Evolutionary conservation across 169 alveolate species (phyloP), one percentile per base, ranked within the genome.

Genomic region (Plasmodium sp.): DNA sequence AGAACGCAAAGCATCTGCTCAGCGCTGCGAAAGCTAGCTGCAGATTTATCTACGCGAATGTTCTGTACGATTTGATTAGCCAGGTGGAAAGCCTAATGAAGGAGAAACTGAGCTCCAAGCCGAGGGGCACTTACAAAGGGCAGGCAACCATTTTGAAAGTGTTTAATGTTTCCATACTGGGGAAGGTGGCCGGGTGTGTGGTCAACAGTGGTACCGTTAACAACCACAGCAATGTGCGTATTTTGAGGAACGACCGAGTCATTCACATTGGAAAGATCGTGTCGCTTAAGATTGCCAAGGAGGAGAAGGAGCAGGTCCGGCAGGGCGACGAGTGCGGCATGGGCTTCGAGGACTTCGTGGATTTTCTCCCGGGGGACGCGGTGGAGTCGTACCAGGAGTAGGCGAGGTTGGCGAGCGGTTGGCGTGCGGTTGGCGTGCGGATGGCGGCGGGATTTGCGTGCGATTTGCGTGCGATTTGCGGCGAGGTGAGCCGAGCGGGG

Each of bases 331-430:
- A 90, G 33, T 90, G 88, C 36, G 94, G 94, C 45, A 90, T 90
- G 33, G 94, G 91, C 5, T 79, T 90, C 43, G 83, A 90, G 6
- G 62, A 90, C n/a, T 90, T 73, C 51, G 31, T 67, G 5, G 94
- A 90, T 18, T 80, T 90, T 80, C 16, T 36, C 31, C 79, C 91
- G 6, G 74, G 54, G 33, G 94, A 90, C 36, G 27, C 72, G 33
- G 73, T 90, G n/a, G 94, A 90, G 73, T n/a, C 94, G 48, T 90
- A 90, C n/a, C 81, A 90, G 39, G 82, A 90, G 67, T 62, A 90
- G 43, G 51, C 36, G n/a, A 7, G 36, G 34, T 5, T 14, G 10
- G 6, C 27, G 27, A 22, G 27, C 27, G 27, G 27, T 22, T 22
- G 27, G 27, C 27, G 27, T 22, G 27, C 27, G 27, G 27, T 0